phyloP scores from a whole-genome alignment of 2,329 filamentous ascomycete species.

The Fusarium mexicanum region DNA sequence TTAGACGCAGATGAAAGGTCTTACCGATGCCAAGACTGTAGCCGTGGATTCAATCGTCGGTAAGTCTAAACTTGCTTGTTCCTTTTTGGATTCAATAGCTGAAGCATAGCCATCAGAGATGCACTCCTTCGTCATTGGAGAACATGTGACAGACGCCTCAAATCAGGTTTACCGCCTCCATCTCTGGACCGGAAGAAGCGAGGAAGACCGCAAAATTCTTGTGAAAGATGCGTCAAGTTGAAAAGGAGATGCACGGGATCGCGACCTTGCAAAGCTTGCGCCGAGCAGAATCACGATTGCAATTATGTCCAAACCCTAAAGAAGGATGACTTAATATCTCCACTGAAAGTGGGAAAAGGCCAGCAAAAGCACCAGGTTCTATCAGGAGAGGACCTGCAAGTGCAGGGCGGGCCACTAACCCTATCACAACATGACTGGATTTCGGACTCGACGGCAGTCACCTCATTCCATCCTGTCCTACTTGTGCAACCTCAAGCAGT shows the following conservation, averaged over 20 bases:
- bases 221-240: background rate
- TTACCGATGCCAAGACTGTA: background rate
- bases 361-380: background rate
- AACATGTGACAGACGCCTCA: background rate
- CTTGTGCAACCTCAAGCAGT: background rate
- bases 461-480: background rate
- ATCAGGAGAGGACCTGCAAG: background rate
- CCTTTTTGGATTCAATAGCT: background rate
- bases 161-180: background rate
- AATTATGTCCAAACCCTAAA: background rate
- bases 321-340: background rate
- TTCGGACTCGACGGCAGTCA: background rate
- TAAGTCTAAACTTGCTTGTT: background rate
- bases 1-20: background rate
- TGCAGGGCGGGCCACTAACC: background rate
- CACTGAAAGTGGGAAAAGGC: background rate
- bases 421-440: background rate
- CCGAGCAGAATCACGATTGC: constrained; percentile 2
- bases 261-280: constrained; percentile 1
- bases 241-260: constrained; percentile 12
- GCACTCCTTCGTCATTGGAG: constrained; percentile 22
- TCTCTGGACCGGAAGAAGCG: background rate
- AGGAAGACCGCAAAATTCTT: constrained; percentile 1
- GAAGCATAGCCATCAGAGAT: background rate
- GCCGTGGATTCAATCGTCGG: constrained; percentile 13